phyloP scores from a whole-genome alignment of 1,139 yeast genomes.

The Nakaseomyces bracarensis region DNA sequence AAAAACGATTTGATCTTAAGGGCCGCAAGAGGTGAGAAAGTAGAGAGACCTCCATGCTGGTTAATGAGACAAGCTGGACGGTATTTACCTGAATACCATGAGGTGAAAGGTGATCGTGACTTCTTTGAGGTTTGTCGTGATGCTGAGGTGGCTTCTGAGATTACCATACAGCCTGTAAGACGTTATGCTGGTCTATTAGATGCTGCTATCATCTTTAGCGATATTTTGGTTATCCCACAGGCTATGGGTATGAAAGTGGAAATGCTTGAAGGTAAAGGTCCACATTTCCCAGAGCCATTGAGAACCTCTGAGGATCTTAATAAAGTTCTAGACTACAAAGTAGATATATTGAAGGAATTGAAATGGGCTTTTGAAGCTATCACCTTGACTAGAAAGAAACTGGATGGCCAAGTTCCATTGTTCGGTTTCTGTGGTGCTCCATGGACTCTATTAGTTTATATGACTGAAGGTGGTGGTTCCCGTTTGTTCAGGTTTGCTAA shows the following conservation, averaged over 20 bases:
- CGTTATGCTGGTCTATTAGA: constrained; percentile 85
- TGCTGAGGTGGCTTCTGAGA: constrained; percentile 86
- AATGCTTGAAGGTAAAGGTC: constrained; percentile 94
- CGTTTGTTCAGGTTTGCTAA: constrained; percentile 85
- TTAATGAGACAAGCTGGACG: constrained; percentile 62
- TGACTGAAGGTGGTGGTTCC: constrained; percentile 97
- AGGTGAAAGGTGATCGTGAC: constrained; percentile 77
- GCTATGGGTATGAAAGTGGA: constrained; percentile 95
- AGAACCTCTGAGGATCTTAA: constrained; percentile 62
- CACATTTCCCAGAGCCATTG: constrained; percentile 83
- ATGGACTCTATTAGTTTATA: constrained; percentile 92
- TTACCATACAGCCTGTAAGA: constrained; percentile 91
- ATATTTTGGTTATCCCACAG: constrained; percentile 92
- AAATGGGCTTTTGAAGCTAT: constrained; percentile 95
- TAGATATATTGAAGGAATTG: constrained; percentile 66
- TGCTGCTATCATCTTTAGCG: constrained; percentile 95
- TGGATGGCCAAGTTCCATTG: constrained; percentile 85
- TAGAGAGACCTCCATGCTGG: constrained; percentile 98
- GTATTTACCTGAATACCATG: constrained; percentile 83
- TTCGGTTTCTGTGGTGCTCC: constrained; percentile 97
- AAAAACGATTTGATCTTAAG: constrained; percentile 84
- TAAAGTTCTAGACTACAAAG: constrained; percentile 45
- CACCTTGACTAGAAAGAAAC: constrained; percentile 72
- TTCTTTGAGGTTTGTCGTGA: constrained; percentile 90
- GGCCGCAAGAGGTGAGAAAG: constrained; percentile 79